Base-by-base conservation (phyloP, 225 moss, liverwort and hornwort species). In the Thuidium tamariscinum region DNA sequence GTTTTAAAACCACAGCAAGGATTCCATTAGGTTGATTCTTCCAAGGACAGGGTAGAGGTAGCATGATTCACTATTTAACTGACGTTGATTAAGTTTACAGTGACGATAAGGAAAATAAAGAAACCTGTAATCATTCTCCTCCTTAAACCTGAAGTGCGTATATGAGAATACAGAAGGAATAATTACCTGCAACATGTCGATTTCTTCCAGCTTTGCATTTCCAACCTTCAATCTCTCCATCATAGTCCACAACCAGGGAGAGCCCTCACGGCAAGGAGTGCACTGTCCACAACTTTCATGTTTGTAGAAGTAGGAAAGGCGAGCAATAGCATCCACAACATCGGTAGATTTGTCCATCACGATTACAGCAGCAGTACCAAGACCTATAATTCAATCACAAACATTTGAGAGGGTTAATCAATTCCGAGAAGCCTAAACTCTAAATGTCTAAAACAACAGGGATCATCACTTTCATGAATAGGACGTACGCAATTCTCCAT, bases 261-360 rank as follows among this genome's bases (percentile, higher is more conserved):
- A 88, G 26, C 98, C 98, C 91, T 98, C 98, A 83, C 98, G 93
- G 90, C 98, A 98, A 61, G 98, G 98, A 19, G 98, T 98, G 90
- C 98, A 98, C 83, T 98, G 98, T 39, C 98, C 97, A 87, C 98
- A 98, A 77, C 98, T 98, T 89, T 98, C 98, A 68, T 98, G 98
- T 81, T 98, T 98, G 89, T 98, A 98, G 84, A 98, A 97, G 77
- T 98, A 96, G 10, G 98, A 67, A 11, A 98, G 91, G 69, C 98
- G 96, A 13, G 97, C 97, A 73, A 98, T 97, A 41, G 98, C 97
- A 87, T 97, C 97, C 84, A 98, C 97, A 11, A 97, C 94, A 85
- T 97, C 98, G 15, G 96, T 89, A 64, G 95, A 94, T 90, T 98
- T 96, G 85, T 98, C 98, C 98, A 98, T 98, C 85, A 97, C 96